Percentiles rank a stretch among this genome's conserved stretches.
phyloP scores from a whole-genome alignment of 805 yeast species.

The Wickerhamiella shivajii region DNA sequence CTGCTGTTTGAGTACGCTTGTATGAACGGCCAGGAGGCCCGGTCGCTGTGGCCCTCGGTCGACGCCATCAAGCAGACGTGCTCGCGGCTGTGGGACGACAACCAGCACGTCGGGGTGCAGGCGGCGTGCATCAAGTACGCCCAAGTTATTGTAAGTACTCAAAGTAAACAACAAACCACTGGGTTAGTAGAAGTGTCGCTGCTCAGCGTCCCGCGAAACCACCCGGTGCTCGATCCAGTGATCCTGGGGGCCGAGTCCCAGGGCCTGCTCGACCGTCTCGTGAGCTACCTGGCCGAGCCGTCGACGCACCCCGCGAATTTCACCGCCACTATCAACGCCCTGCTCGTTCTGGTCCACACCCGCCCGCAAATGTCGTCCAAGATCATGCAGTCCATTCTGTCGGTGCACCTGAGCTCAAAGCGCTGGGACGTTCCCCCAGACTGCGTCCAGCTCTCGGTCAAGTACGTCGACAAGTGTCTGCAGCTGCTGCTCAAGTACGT shows the following conservation, averaged over 20 bases:
- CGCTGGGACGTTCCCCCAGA: slow-evolving; percentile 20
- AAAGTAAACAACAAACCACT: slow-evolving; percentile 19
- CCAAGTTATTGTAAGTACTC: slow-evolving; percentile 41
- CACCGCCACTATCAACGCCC: slow-evolving; percentile 53
- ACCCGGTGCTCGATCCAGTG: slow-evolving; percentile 44
- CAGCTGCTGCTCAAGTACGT: slow-evolving; percentile 12
- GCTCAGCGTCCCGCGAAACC: slow-evolving; percentile 37
- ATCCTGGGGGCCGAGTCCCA: slow-evolving; percentile 58
- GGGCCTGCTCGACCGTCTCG: slow-evolving; percentile 49
- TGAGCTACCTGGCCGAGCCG: slow-evolving; percentile 41
- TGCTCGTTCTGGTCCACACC: slow-evolving; percentile 46
- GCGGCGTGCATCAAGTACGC: slow-evolving; percentile 64
- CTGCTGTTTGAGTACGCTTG: slow-evolving; percentile 32
- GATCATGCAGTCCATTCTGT: slow-evolving; percentile 43
- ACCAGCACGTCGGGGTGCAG: slow-evolving; percentile 31
- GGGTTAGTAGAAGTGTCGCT: slow-evolving; percentile 32
- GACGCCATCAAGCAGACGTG: slow-evolving; percentile 41
- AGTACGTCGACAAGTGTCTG: slow-evolving; percentile 16
- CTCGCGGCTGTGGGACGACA: slow-evolving; percentile 41
- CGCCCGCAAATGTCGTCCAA: slow-evolving; percentile 44
- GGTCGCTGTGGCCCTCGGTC: slow-evolving; percentile 39
- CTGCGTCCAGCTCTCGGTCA: slow-evolving; percentile 18
- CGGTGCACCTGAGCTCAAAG: slow-evolving; percentile 32
- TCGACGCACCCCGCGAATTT: slow-evolving; percentile 41
- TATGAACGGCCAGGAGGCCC: slow-evolving; percentile 27